Conservation (phyloP, 2,329 filamentous ascomycete species). For the Seiridium unicorne region DNA sequence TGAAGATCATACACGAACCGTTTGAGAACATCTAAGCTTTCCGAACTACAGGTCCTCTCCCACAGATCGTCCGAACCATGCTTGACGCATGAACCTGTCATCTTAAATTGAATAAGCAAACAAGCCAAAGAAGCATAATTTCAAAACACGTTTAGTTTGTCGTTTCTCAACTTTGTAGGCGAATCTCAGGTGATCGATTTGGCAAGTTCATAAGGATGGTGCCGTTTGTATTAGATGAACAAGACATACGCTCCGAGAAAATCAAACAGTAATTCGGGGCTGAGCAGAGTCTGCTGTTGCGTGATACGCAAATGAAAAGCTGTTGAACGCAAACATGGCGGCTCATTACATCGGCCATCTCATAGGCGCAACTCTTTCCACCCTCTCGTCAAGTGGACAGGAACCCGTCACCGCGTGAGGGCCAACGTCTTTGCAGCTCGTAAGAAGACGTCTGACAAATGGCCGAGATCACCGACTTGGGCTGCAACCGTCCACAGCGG, state of each 20-base stretch:
- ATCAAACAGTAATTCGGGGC: not conserved
- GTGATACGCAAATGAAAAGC: not conserved
- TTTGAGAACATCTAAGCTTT: slow-evolving; percentile 8
- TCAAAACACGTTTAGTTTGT: slow-evolving; percentile 1
- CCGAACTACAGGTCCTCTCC: not conserved
- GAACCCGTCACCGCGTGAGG: too few species aligned
- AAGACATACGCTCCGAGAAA: not conserved
- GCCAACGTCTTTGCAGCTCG: too few species aligned
- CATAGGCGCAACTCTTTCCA: not conserved
- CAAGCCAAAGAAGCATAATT: not conserved
- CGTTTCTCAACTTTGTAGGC: not conserved
- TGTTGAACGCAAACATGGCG: not conserved
- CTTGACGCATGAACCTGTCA: slow-evolving; percentile 1
- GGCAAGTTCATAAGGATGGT: too few species aligned
- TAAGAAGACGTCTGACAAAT: not conserved
- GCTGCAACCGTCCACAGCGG: not conserved
- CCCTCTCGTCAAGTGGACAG: not conserved
- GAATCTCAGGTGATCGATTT: not conserved
- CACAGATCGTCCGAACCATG: not conserved
- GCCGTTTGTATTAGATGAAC: too few species aligned
- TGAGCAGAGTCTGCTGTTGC: too few species aligned
- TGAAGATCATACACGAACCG: slow-evolving; percentile 15
- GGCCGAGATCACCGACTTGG: not conserved
- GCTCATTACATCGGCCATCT: not conserved
- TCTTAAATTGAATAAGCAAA: not conserved